phyloP scores from a whole-genome alignment of 2,329 filamentous ascomycete genomes.

The Cladophialophora chaetospira region DNA sequence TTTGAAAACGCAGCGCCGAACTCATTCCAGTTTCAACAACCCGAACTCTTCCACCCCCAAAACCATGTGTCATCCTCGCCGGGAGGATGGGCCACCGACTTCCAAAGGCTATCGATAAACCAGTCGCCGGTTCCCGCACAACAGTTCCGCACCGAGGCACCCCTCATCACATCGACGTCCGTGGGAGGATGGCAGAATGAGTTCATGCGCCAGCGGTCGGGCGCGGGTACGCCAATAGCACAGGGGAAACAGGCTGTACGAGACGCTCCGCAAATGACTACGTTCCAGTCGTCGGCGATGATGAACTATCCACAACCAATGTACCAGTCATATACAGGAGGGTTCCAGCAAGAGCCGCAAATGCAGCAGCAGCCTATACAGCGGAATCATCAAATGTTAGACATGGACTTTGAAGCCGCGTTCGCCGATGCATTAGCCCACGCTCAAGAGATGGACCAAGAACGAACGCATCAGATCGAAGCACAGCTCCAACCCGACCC shows the following conservation, averaged over 20 bases:
- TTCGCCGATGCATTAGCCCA: slow-evolving; percentile 31
- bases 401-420: slow-evolving; percentile 31
- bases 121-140: slow-evolving; percentile 49
- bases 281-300: slow-evolving; percentile 14
- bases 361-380: slow-evolving; percentile 31
- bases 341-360: slow-evolving; percentile 27
- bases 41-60: slow-evolving; percentile 34
- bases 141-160: slow-evolving; percentile 47
- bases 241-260: slow-evolving; percentile 22
- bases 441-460: slow-evolving; percentile 27
- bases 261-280: slow-evolving; percentile 31
- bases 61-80: slow-evolving; percentile 32
- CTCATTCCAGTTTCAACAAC: slow-evolving; percentile 37
- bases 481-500: not conserved
- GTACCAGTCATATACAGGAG: slow-evolving; percentile 26
- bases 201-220: slow-evolving; percentile 51
- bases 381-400: slow-evolving; percentile 23
- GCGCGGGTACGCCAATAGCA: slow-evolving; percentile 33
- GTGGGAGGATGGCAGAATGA: slow-evolving; percentile 61
- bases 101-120: slow-evolving; percentile 49
- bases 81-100: slow-evolving; percentile 48
- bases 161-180: slow-evolving; percentile 36
- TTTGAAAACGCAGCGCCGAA: slow-evolving; percentile 59
- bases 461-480: slow-evolving; percentile 1
- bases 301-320: slow-evolving; percentile 24